These are phyloP conservation scores for Colletotrichum sp. DNA, from an alignment of 2,329 filamentous ascomycete genomes.

Conservation along the genomic window DNA sequence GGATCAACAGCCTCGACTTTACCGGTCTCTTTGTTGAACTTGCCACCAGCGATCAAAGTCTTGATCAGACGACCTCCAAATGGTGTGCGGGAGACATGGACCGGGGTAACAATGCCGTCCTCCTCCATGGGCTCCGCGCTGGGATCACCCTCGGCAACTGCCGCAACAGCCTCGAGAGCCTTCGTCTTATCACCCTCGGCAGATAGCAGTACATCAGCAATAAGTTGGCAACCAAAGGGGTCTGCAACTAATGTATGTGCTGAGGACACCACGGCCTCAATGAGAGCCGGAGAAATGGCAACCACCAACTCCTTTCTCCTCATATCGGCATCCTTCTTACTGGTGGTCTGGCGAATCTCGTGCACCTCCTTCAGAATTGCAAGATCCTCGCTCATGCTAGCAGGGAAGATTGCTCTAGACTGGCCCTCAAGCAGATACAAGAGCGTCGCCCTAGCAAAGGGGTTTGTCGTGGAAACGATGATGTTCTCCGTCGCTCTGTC, in stretches of 20 bases:
- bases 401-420: constrained; percentile 65
- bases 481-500: constrained; percentile 68
- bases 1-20: constrained; percentile 75
- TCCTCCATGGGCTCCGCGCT: constrained; percentile 44
- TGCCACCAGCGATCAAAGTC: constrained; percentile 86
- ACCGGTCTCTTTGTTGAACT: constrained; percentile 78
- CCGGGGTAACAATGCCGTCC: constrained; percentile 25
- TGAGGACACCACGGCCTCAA: constrained; percentile 74
- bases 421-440: constrained; percentile 81
- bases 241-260: constrained; percentile 73
- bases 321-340: constrained; percentile 85
- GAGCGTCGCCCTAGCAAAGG: constrained; percentile 69
- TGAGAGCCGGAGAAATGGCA: constrained; percentile 74
- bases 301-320: constrained; percentile 79
- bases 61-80: constrained; percentile 86
- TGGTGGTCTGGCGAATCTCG: constrained; percentile 80
- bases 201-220: constrained; percentile 81
- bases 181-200: constrained; percentile 76
- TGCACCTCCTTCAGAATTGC: constrained; percentile 79
- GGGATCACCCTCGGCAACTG: constrained; percentile 63
- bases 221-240: constrained; percentile 85
- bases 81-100: constrained; percentile 65
- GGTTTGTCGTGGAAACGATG: constrained; percentile 67
- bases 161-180: constrained; percentile 74
- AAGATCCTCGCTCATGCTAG: constrained; percentile 68